Evolutionary conservation across 2,329 filamentous ascomycete genomes (phyloP), one percentile per base, ranked within the genome.

Genomic region (Dothideomycetes sp.): DNA sequence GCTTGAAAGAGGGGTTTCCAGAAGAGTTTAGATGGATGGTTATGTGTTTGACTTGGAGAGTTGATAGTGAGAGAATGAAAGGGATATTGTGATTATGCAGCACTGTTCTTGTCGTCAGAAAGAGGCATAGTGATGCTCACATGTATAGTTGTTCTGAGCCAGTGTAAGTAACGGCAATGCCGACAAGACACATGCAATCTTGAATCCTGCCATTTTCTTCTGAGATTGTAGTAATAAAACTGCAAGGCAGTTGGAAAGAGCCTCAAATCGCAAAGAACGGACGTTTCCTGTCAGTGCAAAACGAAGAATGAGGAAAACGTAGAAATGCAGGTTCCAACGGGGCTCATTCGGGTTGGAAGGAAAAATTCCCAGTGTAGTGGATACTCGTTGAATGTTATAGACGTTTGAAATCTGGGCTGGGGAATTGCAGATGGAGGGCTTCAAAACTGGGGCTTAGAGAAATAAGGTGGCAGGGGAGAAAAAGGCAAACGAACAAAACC

Each of bases 381-480:
- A 24, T 7, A 24, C 7, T 11, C 22, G 22, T 24, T 24, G 22
- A 24, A 3, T 24, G 22, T 7, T 24, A 24, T 24, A 24, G 22
- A 7, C 22, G 22, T n/a, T n/a, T n/a, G 23, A 25, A 12, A 25
- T 25, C 12, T 25, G 23, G n/a, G n/a, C n/a, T n/a, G n/a, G n/a
- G n/a, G n/a, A n/a, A n/a, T n/a, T 24, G 22, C 22, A 11, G 22
- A 24, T 24, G 22, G 33, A 36, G 30, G 35, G 41, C 32, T 30
- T 16, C 22, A 17, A 43, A 24, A n/a, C n/a, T 17, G 12, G 15
- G 31, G 18, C 32, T 5, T 5, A 16, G 32, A 16, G 18, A 9
- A 8, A 34, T 36, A 33, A 37, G 41, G 41, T 43, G 41, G 41
- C 41, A 37, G 41, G 41, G 12, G 24, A 33, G 20, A n/a, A 27